phyloP scores from a whole-genome alignment of 768 basidiomycete species.

The Boletus rubescentipes region DNA sequence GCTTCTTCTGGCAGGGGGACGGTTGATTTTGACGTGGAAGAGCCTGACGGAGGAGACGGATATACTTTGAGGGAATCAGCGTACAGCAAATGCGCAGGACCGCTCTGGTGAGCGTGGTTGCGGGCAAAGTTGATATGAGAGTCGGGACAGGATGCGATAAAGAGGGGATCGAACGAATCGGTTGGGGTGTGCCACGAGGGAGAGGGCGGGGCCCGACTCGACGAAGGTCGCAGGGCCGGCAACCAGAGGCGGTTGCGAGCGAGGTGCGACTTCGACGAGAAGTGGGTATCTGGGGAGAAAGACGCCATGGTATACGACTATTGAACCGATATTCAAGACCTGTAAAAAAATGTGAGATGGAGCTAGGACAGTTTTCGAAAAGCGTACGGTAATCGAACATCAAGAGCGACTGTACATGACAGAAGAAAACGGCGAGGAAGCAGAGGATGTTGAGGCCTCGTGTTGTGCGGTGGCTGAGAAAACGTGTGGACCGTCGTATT shows the following conservation, averaged over 20 bases:
- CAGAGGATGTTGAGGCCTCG: conserved; percentile 28
- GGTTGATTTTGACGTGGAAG: conserved; percentile 26
- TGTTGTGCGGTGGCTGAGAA: conserved; percentile 36
- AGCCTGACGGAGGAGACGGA: conserved; percentile 28
- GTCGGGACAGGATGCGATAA: conserved; percentile 20
- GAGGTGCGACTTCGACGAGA: conserved; percentile 16
- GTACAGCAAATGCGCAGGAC: conserved; percentile 14
- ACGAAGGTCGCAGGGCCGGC: conserved; percentile 13
- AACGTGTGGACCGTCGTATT: conserved; percentile 34
- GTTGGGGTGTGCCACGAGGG: conserved; percentile 17
- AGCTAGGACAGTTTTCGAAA: too few species aligned
- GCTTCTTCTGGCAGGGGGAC: conserved; percentile 28
- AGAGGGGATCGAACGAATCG: conserved; percentile 25
- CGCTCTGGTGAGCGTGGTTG: conserved; percentile 13
- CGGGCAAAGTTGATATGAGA: conserved; percentile 16
- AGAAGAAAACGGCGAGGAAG: conserved; percentile 1
- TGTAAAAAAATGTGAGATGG: background rate
- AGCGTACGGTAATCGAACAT: conserved; percentile 22
- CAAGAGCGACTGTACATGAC: conserved; percentile 24
- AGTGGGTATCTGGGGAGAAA: conserved; percentile 30
- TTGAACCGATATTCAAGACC: conserved; percentile 35
- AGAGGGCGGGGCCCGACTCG: conserved; percentile 16
- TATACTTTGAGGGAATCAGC: conserved; percentile 24
- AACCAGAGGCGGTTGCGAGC: conserved; percentile 13
- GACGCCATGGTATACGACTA: conserved; percentile 34